phyloP scores from a whole-genome alignment of 345 rosid genomes.

The Euphorbia peplus region DNA sequence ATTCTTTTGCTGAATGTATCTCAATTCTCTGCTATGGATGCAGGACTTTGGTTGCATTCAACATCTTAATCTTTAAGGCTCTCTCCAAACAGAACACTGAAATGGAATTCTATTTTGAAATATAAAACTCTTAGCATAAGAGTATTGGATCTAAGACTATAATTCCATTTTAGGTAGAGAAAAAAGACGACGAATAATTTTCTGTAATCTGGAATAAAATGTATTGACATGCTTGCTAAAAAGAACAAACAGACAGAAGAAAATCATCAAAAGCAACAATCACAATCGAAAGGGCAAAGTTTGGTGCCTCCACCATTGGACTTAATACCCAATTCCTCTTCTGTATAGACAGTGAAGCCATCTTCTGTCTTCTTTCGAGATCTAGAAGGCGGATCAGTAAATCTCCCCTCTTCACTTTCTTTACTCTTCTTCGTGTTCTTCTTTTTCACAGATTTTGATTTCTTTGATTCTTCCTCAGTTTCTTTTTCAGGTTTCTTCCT shows the following conservation, averaged over 20 bases:
- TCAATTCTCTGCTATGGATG: too few relatives aligned
- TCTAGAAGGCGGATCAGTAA: conserved; percentile 18
- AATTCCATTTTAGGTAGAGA: too few relatives aligned
- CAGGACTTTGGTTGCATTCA: too few relatives aligned
- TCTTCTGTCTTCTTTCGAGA: conserved; percentile 50
- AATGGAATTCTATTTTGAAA: too few relatives aligned
- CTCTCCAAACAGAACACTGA: too few relatives aligned
- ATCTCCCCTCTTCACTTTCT: conserved; percentile 15
- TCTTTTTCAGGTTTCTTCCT: conserved; percentile 32
- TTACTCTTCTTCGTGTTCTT: conserved; percentile 10
- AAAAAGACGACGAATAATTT: too few relatives aligned
- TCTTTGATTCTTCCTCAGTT: conserved; percentile 4
- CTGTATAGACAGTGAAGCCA: conserved; percentile 53
- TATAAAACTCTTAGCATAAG: background rate
- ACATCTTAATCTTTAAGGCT: too few relatives aligned
- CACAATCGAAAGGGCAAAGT: conserved; percentile 87
- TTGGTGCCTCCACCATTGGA: conserved; percentile 53
- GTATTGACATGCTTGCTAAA: background rate
- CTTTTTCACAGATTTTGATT: conserved; percentile 18
- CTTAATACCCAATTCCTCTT: conserved; percentile 67
- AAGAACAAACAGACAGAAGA: background rate
- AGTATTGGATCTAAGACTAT: background rate
- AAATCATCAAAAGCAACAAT: conserved; percentile 62
- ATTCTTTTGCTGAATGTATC: too few relatives aligned
- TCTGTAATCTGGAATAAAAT: background rate